Base-by-base conservation (phyloP, 352 stramenopile genomes). In the Globisporangium cystogenes region DNA sequence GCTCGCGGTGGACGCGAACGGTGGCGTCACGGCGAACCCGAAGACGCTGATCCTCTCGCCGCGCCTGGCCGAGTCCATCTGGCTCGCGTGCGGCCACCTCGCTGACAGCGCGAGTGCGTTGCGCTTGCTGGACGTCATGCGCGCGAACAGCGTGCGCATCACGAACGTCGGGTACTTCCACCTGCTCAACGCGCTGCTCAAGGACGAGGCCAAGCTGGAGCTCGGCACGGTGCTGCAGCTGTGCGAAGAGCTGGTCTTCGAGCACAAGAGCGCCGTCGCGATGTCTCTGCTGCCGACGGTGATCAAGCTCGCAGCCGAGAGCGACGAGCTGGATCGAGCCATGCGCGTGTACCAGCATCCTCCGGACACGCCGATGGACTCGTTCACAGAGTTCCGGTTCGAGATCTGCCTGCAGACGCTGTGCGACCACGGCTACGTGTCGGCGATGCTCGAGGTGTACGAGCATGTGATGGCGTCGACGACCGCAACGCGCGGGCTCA, bases 381-480 rank as follows among this genome's bases (percentile, higher is more conserved):
- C 36, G 3, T 85, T 74, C 45, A 80, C 68, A 1, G 71, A 88
- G 55, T 78, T 76, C 54, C 74, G 69, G 11, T 87, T 91, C 51
- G 77, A 87, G 27, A 85, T 85, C 41, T 84, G 72, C 48, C 52
- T 88, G 36, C 76, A 86, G 50, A 72, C 74, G 36, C 53, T 91
- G 27, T 76, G 72, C 62, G 51, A 74, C 6, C 47, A 73, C 27
- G 63, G 67, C 27, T 64, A 76, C 52, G 53, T 71, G 14, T 55
- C 60, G 10, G 75, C 85, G 59, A 68, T 87, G 56, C 65, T 91
- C 26, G 50, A 70, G 12, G 57, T 91, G 26, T 82, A 87, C 43
- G 51, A 62, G 49, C 65, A 76, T 35, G 35, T 91, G 2, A 72
- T 91, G 51, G 41, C 33, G 16, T 80, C 74, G 0, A 39, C 33